A percentile compares a stretch with the other conserved stretches of the same genome.
Evolutionary conservation across 495 filamentous ascomycete genomes (phyloP).

Genomic region (Neurospora sp.): DNA sequence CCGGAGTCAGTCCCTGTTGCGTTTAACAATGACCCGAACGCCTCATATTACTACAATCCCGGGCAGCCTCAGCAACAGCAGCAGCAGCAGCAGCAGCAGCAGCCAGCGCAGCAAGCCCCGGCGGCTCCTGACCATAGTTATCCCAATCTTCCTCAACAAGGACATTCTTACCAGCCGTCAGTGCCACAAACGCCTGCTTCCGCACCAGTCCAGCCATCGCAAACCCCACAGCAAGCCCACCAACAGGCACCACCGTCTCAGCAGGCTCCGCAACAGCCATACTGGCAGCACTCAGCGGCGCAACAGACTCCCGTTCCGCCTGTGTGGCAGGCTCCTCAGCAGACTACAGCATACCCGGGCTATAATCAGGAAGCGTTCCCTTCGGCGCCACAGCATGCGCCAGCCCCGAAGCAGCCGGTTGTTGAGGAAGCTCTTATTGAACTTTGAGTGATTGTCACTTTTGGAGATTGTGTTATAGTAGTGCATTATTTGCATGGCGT

Average conservation of each 20-base stretch:
- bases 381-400: slow-evolving; percentile 50
- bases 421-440: slow-evolving; percentile 93
- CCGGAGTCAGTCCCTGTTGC: slow-evolving; percentile 11
- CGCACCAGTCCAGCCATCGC: slow-evolving; percentile 27
- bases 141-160: slow-evolving; percentile 31
- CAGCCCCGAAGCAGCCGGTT: slow-evolving; percentile 40
- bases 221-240: slow-evolving; percentile 23
- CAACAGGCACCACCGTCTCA: slow-evolving; percentile 21
- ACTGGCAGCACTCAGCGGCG: slow-evolving; percentile 30
- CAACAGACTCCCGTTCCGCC: slow-evolving; percentile 29
- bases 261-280: slow-evolving; percentile 20
- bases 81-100: slow-evolving; percentile 14
- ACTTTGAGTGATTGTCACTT: slow-evolving; percentile 33
- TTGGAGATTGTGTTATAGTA: slow-evolving; percentile 35
- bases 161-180: slow-evolving; percentile 30
- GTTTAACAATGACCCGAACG: slow-evolving; percentile 34
- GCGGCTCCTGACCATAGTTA: slow-evolving; percentile 29
- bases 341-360: slow-evolving; percentile 35
- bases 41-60: slow-evolving; percentile 40
- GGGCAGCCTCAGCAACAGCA: slow-evolving; percentile 22
- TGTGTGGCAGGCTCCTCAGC: slow-evolving; percentile 33
- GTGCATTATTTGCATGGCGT: slow-evolving; percentile 15
- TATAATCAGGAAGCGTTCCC: slow-evolving; percentile 60
- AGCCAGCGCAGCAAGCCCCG: slow-evolving; percentile 20
- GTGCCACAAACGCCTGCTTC: slow-evolving; percentile 34